Evolutionary conservation across 108 stramenopile species (phyloP).

Genomic region (Fragilaria crotonensis): DNA sequence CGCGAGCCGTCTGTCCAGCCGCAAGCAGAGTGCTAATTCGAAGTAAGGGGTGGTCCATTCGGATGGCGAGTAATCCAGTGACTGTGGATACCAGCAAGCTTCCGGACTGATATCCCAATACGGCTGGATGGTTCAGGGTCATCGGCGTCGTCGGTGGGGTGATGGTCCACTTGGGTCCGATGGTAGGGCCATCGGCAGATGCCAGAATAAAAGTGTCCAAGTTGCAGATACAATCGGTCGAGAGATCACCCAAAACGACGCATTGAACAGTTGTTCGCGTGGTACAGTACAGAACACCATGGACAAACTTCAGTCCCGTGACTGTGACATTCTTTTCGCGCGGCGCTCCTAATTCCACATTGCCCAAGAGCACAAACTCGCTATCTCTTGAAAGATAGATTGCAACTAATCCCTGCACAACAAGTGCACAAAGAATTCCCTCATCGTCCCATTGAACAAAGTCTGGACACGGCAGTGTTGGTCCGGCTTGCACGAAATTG

Average conservation of each 20-base stretch:
- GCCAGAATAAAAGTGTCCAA: slow-evolving; percentile 64
- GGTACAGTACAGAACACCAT: slow-evolving; percentile 68
- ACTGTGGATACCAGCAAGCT: slow-evolving; percentile 64
- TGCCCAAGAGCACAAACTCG: slow-evolving; percentile 63
- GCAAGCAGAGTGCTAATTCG: slow-evolving; percentile 69
- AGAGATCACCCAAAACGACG: slow-evolving; percentile 61
- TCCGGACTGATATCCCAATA: slow-evolving; percentile 71
- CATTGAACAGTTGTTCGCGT: slow-evolving; percentile 55
- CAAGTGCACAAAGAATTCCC: slow-evolving; percentile 60
- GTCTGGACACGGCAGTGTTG: slow-evolving; percentile 71
- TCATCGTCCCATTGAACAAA: slow-evolving; percentile 78
- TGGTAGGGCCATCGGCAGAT: slow-evolving; percentile 28
- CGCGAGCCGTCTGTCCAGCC: slow-evolving; percentile 46
- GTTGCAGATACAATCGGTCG: slow-evolving; percentile 47
- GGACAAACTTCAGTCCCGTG: slow-evolving; percentile 62
- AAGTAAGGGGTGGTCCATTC: slow-evolving; percentile 51
- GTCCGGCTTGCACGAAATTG: slow-evolving; percentile 22
- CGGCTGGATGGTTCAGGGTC: slow-evolving; percentile 53
- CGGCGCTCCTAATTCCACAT: slow-evolving; percentile 21
- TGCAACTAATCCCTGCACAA: slow-evolving; percentile 52
- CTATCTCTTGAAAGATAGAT: slow-evolving; percentile 59
- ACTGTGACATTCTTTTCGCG: slow-evolving; percentile 28
- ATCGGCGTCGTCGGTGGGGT: slow-evolving; percentile 27
- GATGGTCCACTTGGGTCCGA: slow-evolving; percentile 20
- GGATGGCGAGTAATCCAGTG: slow-evolving; percentile 47